Evolutionary conservation across 441 rosid species (phyloP).

Genomic region (Gossypium trilobum): DNA sequence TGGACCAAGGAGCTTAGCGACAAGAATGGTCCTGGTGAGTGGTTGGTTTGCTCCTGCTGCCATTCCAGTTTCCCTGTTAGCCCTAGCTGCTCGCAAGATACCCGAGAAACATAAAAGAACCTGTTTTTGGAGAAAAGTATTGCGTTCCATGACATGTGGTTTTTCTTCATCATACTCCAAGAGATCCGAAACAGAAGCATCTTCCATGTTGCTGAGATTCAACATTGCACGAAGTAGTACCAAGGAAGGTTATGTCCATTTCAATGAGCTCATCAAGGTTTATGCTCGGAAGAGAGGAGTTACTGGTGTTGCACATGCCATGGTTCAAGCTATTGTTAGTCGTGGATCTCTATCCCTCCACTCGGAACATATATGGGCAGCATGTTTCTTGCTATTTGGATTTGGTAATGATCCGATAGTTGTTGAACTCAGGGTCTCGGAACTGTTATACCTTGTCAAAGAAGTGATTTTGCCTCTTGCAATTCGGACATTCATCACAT

Average conservation of each 20-base stretch:
- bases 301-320: constrained; percentile 42
- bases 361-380: constrained; percentile 75
- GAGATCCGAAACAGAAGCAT: constrained; percentile 69
- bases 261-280: constrained; percentile 61
- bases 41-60: constrained; percentile 89
- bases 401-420: constrained; percentile 57
- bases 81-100: constrained; percentile 65
- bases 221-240: constrained; percentile 64
- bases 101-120: constrained; percentile 57
- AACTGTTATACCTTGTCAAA: constrained; percentile 48
- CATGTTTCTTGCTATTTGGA: constrained; percentile 66
- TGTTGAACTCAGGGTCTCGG: constrained; percentile 59
- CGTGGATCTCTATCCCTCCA: constrained; percentile 53
- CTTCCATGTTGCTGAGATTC: constrained; percentile 70
- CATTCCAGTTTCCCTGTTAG: constrained; percentile 57
- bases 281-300: constrained; percentile 50
- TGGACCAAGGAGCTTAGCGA: constrained; percentile 76
- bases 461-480: constrained; percentile 71
- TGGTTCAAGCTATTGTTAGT: constrained; percentile 63
- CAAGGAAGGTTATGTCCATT: constrained; percentile 48
- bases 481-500: constrained; percentile 55
- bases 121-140: constrained; percentile 44
- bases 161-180: constrained; percentile 52
- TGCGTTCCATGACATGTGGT: constrained; percentile 59
- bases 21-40: constrained; percentile 77